Percentiles rank a stretch among this genome's conserved stretches.
phyloP scores from a whole-genome alignment of 495 filamentous ascomycete species.

The Penicillium canescens region DNA sequence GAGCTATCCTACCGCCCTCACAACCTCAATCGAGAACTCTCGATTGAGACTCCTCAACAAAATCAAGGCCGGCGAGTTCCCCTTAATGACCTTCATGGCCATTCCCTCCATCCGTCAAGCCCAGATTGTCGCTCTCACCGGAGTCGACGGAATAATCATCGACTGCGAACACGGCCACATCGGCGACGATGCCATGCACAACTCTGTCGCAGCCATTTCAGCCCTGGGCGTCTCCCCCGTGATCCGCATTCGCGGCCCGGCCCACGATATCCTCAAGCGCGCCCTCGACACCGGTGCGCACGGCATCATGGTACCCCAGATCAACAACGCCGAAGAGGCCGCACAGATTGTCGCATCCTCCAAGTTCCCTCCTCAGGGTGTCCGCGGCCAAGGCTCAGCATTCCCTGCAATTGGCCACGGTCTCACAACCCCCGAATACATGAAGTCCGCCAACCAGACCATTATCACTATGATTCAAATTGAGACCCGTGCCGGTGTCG shows the following conservation, averaged over 20 bases:
- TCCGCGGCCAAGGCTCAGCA: conserved; percentile 45
- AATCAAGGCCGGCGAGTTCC: conserved; percentile 29
- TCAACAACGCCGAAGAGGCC: conserved; percentile 53
- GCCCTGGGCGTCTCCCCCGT: conserved; percentile 64
- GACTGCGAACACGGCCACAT: conserved; percentile 31
- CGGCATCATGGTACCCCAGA: conserved; percentile 48
- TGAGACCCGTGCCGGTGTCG: conserved; percentile 29
- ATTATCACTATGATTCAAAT: conserved; percentile 36
- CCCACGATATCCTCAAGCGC: conserved; percentile 71
- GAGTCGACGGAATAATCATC: conserved; percentile 36
- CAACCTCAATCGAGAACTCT: conserved; percentile 35
- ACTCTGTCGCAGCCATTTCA: conserved; percentile 71
- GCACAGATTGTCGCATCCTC: conserved; percentile 57
- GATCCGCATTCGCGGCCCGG: conserved; percentile 65
- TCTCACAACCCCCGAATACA: conserved; percentile 32
- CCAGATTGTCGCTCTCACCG: conserved; percentile 39
- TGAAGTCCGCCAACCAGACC: conserved; percentile 33
- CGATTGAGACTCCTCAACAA: conserved; percentile 38
- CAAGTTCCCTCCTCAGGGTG: conserved; percentile 66
- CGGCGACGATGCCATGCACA: conserved; percentile 77
- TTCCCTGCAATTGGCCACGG: conserved; percentile 30
- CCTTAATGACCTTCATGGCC: conserved; percentile 40
- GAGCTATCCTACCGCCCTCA: conserved; percentile 31
- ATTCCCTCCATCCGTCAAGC: conserved; percentile 37
- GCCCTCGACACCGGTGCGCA: conserved; percentile 69